Conservation (phyloP, 2,329 filamentous ascomycete species). For the Gnomoniopsis sp. region DNA sequence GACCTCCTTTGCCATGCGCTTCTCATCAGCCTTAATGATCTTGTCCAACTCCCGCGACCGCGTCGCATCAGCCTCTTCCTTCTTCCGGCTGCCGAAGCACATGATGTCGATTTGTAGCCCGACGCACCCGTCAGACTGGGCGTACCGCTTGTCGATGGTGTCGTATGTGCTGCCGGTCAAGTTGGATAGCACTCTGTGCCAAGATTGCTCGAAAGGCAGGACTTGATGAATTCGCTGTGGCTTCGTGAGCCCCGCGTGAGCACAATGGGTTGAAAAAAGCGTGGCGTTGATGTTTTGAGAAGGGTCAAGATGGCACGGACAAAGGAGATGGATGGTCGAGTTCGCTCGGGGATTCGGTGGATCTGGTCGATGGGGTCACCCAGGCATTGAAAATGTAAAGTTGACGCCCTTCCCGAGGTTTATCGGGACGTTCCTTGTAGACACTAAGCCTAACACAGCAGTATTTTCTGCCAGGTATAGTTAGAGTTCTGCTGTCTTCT, state of each 20-base stretch:
- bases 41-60: conserved; percentile 80
- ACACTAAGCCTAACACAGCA: too few relatives aligned
- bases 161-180: not conserved
- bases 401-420: too few relatives aligned
- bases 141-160: not conserved
- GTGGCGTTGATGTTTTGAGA: not conserved
- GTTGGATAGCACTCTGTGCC: not conserved
- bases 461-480: too few relatives aligned
- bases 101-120: conserved; percentile 37
- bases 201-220: not conserved
- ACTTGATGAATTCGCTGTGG: not conserved
- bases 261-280: not conserved
- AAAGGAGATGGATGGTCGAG: not conserved
- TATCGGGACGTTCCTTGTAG: too few relatives aligned
- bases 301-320: not conserved
- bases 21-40: conserved; percentile 81
- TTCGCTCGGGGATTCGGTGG: not conserved
- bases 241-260: not conserved
- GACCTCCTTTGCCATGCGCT: conserved; percentile 79
- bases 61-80: conserved; percentile 45
- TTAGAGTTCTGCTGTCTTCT: too few relatives aligned
- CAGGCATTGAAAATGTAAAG: not conserved
- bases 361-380: not conserved
- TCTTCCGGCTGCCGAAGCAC: conserved; percentile 61
- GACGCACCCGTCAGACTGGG: not conserved